phyloP scores from a whole-genome alignment of 805 yeast species.

The Candida oleophila region DNA sequence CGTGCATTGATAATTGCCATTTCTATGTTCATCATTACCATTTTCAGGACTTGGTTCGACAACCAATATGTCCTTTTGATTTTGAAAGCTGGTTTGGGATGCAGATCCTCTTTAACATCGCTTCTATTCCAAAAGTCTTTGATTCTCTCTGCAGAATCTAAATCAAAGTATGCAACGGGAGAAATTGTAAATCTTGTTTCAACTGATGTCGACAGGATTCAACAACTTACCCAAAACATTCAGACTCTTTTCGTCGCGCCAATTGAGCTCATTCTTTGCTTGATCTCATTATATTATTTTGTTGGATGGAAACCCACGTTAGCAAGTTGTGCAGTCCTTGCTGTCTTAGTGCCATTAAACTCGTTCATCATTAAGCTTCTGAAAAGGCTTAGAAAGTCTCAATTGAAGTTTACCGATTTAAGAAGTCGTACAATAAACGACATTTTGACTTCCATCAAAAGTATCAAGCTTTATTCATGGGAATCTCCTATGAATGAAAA shows the following conservation, averaged over 20 bases:
- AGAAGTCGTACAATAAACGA: constrained; percentile 62
- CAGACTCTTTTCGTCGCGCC: constrained; percentile 62
- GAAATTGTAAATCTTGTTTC: constrained; percentile 78
- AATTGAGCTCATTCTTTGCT: constrained; percentile 50
- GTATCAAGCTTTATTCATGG: constrained; percentile 70
- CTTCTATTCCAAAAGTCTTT: constrained; percentile 71
- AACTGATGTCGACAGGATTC: constrained; percentile 69
- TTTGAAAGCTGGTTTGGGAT: constrained; percentile 60
- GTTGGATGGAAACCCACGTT: constrained; percentile 55
- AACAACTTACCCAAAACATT: constrained; percentile 53
- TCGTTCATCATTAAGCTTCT: constrained; percentile 40
- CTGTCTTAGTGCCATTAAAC: constrained; percentile 59
- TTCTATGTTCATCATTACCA: constrained; percentile 60
- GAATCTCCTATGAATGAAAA: constrained; percentile 61
- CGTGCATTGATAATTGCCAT: constrained; percentile 64
- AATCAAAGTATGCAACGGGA: constrained; percentile 63
- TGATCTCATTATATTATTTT: constrained; percentile 52
- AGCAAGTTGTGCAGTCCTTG: constrained; percentile 54
- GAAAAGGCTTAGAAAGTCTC: constrained; percentile 46
- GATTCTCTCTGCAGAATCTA: constrained; percentile 62
- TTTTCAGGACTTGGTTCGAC: constrained; percentile 58
- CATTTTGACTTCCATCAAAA: constrained; percentile 56
- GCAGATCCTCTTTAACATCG: constrained; percentile 65
- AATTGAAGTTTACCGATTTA: constrained; percentile 61
- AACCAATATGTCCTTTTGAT: constrained; percentile 68